phyloP scores from a whole-genome alignment of 768 basidiomycete species.

The Hypholoma sublateritium region DNA sequence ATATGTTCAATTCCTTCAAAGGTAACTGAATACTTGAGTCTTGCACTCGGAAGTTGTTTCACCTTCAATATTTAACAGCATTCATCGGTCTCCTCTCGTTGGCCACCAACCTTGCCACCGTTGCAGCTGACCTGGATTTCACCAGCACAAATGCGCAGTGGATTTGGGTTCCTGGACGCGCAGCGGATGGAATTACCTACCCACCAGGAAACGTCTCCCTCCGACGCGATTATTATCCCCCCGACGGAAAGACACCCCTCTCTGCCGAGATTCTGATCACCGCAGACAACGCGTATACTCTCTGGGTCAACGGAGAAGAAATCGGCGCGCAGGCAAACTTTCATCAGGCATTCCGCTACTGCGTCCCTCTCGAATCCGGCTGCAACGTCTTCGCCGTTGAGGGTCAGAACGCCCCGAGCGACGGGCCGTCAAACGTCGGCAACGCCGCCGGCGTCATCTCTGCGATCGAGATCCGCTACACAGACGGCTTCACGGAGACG shows the following conservation, averaged over 20 bases:
- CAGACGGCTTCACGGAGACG: constrained; percentile 27
- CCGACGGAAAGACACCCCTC: constrained; percentile 24
- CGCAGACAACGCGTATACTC: constrained; percentile 28
- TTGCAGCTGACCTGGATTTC: background rate
- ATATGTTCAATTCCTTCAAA: background rate
- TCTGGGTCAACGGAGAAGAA: constrained; percentile 29
- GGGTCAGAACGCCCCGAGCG: constrained; percentile 12
- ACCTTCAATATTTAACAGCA: background rate
- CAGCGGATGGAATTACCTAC: constrained; percentile 11
- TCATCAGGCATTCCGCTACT: constrained; percentile 24
- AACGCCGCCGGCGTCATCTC: constrained; percentile 30
- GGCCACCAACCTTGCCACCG: background rate
- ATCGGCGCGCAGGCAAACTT: constrained; percentile 23
- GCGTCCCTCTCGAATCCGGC: constrained; percentile 22
- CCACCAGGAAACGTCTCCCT: constrained; percentile 28
- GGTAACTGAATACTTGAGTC: background rate
- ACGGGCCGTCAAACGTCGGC: background rate
- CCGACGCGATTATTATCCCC: constrained; percentile 26
- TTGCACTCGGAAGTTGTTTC: background rate
- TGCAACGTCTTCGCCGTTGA: constrained; percentile 34
- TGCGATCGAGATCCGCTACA: constrained; percentile 29
- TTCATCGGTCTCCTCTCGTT: background rate
- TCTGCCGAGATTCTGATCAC: constrained; percentile 30
- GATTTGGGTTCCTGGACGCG: constrained; percentile 30
- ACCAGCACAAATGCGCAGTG: constrained; percentile 18